Percentiles rank a stretch among this genome's conserved stretches.
phyloP scores from a whole-genome alignment of 352 stramenopile species.

The Phytophthora rubi region DNA sequence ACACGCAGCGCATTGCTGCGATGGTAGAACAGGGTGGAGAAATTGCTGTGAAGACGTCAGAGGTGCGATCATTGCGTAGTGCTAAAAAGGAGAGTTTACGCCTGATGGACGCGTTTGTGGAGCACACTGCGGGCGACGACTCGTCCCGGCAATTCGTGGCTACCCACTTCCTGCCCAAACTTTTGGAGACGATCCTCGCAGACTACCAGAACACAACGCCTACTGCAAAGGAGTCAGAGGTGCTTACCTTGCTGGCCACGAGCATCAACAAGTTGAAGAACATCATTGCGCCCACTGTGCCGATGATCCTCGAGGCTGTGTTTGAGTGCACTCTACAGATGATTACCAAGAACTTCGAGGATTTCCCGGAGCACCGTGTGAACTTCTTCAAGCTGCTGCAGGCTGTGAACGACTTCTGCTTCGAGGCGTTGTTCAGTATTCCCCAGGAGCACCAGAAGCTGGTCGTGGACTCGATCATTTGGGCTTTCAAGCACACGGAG shows the following conservation, averaged over 20 bases:
- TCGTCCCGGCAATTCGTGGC: conserved; percentile 82
- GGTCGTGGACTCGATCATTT: conserved; percentile 99
- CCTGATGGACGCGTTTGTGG: conserved; percentile 97
- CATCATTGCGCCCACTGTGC: conserved; percentile 85
- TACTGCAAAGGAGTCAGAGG: conserved; percentile 88
- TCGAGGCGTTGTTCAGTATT: conserved; percentile 97
- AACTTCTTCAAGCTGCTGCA: conserved; percentile 99
- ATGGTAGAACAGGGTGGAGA: conserved; percentile 92
- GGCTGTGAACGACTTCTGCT: conserved; percentile 96
- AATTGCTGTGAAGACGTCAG: conserved; percentile 94
- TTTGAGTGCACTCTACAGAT: conserved; percentile 99
- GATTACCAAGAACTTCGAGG: conserved; percentile 99
- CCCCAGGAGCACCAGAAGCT: conserved; percentile 98
- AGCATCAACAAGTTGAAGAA: conserved; percentile 97
- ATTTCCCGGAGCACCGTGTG: conserved; percentile 98
- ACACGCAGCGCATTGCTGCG: conserved; percentile 96
- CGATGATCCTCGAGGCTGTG: conserved; percentile 96
- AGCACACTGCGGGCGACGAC: conserved; percentile 79
- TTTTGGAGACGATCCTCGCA: conserved; percentile 96
- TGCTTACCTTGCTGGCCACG: conserved; percentile 95
- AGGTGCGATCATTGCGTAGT: conserved; percentile 93
- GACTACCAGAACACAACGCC: conserved; percentile 94
- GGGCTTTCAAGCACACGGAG: conserved; percentile 99
- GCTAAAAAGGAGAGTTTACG: conserved; percentile 98
- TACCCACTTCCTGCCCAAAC: conserved; percentile 95